phyloP scores from a whole-genome alignment of 768 basidiomycete species.

The Ephemerocybe angulata region DNA sequence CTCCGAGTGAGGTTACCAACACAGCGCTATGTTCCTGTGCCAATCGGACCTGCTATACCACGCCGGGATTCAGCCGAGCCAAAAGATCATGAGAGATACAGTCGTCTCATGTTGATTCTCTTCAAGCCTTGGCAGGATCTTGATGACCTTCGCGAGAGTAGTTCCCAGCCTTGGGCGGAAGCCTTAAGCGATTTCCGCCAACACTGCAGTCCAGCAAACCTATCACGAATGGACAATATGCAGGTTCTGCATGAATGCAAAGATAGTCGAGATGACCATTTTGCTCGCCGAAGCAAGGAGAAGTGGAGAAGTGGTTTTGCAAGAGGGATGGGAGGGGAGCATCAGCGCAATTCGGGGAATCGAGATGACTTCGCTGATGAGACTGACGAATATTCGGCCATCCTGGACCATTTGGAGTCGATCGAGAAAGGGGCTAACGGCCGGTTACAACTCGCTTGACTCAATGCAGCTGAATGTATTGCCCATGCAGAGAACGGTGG shows the following conservation, averaged over 20 bases:
- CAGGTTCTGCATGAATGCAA: slow-evolving; percentile 39
- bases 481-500: neutral
- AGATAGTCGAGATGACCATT: slow-evolving; percentile 31
- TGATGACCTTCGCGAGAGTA: slow-evolving; percentile 18
- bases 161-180: slow-evolving; percentile 22
- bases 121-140: slow-evolving; percentile 39
- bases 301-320: neutral
- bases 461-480: neutral
- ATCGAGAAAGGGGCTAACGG: neutral
- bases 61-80: slow-evolving; percentile 23
- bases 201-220: slow-evolving; percentile 4
- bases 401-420: neutral
- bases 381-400: neutral
- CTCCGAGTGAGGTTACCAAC: slow-evolving; percentile 7
- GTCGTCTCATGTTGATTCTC: slow-evolving; percentile 36
- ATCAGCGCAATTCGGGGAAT: neutral
- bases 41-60: slow-evolving; percentile 33
- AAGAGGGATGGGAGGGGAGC: neutral
- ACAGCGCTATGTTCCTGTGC: slow-evolving; percentile 25
- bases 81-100: slow-evolving; percentile 20
- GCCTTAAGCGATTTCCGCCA: slow-evolving; percentile 23
- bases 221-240: slow-evolving; percentile 34
- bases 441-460: neutral
- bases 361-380: neutral
- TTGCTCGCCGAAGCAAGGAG: slow-evolving; percentile 14